Conservation (phyloP, 1,284 basidiomycete species). For the Earliella scabrosa region DNA sequence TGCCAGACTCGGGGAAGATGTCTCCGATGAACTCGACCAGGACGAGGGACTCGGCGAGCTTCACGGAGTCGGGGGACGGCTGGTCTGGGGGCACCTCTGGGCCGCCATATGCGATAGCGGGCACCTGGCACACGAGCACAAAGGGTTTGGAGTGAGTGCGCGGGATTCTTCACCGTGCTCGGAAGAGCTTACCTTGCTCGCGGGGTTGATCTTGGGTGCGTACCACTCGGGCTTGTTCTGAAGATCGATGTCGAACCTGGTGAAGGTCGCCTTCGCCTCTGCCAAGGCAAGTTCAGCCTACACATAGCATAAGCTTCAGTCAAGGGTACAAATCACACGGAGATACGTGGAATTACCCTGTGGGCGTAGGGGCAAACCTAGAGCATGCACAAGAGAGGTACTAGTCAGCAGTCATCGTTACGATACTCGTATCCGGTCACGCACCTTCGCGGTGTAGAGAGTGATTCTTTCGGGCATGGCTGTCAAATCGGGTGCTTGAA, state of each 20-base stretch:
- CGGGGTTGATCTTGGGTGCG: slow-evolving; percentile 42
- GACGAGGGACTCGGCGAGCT: slow-evolving; percentile 64
- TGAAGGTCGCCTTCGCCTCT: slow-evolving; percentile 30
- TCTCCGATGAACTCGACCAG: slow-evolving; percentile 67
- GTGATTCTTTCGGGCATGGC: too few species aligned
- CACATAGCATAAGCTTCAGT: too few species aligned
- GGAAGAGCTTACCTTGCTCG: slow-evolving; percentile 36
- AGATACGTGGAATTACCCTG: too few species aligned
- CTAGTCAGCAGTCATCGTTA: too few species aligned
- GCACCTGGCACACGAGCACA: slow-evolving; percentile 37
- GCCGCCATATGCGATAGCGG: slow-evolving; percentile 61
- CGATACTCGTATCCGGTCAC: too few species aligned
- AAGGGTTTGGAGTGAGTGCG: neutral
- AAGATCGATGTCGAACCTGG: slow-evolving; percentile 29
- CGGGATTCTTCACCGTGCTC: neutral
- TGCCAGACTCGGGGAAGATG: slow-evolving; percentile 45
- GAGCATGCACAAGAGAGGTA: too few species aligned
- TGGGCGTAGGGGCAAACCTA: too few species aligned
- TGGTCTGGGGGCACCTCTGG: slow-evolving; percentile 52
- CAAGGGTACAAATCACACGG: too few species aligned
- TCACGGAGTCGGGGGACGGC: slow-evolving; percentile 59
- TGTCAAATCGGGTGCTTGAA: too few species aligned
- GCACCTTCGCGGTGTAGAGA: too few species aligned
- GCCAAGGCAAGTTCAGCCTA: slow-evolving; percentile 40
- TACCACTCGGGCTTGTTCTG: slow-evolving; percentile 45